phyloP scores from a whole-genome alignment of 2,329 filamentous ascomycete genomes.

The Aspergillus cejpii region DNA sequence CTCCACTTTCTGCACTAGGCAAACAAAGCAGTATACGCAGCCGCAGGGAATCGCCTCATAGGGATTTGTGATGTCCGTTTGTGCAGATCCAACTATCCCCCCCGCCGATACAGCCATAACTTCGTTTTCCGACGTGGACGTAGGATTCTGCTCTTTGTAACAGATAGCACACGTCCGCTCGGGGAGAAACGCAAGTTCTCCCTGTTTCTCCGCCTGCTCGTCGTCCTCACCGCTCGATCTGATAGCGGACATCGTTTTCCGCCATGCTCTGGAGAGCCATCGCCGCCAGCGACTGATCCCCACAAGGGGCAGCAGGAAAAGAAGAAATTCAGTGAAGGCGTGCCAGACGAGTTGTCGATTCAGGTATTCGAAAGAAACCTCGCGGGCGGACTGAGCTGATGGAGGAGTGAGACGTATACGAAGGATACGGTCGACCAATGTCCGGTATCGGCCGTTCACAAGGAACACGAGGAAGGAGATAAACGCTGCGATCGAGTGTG shows the following conservation, averaged over 20 bases:
- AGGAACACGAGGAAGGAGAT: conserved; percentile 85
- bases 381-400: conserved; percentile 75
- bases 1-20: conserved; percentile 81
- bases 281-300: conserved; percentile 88
- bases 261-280: conserved; percentile 82
- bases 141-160: conserved; percentile 83
- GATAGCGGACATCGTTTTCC: conserved; percentile 64
- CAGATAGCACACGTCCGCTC: conserved; percentile 95
- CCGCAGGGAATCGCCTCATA: conserved; percentile 87
- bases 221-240: conserved; percentile 45
- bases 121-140: conserved; percentile 64
- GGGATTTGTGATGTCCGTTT: conserved; percentile 92
- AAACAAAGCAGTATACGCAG: conserved; percentile 94
- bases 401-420: conserved; percentile 78
- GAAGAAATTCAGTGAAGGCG: conserved; percentile 97
- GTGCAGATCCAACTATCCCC: conserved; percentile 77
- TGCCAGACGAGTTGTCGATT: conserved; percentile 98
- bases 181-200: conserved; percentile 77
- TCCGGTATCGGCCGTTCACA: conserved; percentile 83
- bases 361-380: conserved; percentile 95
- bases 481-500: conserved; percentile 76
- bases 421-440: conserved; percentile 76
- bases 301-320: conserved; percentile 94
- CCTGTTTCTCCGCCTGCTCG: conserved; percentile 48
- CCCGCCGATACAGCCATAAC: conserved; percentile 61